A percentile compares a stretch with the other conserved stretches of the same genome.
Evolutionary conservation across 805 yeast species (phyloP).

Genomic region (Candida chauliodis): DNA sequence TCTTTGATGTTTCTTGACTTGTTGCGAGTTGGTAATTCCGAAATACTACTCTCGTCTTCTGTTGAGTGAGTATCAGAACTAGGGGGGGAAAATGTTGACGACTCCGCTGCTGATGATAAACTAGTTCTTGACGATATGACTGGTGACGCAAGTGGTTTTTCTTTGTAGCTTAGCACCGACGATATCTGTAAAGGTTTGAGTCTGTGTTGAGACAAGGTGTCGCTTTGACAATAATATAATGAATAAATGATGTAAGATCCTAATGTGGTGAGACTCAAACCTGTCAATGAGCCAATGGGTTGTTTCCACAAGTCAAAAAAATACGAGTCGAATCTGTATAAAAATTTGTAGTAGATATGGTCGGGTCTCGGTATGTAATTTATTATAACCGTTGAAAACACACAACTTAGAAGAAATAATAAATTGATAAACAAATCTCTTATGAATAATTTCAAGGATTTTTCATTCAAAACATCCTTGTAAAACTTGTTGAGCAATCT

Average conservation of each 20-base stretch:
- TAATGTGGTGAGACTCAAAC: slow-evolving; percentile 1
- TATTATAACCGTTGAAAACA: neutral
- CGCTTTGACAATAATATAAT: slow-evolving; percentile 2
- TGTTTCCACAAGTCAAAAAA: slow-evolving; percentile 8
- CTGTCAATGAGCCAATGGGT: slow-evolving; percentile 7
- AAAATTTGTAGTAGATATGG: slow-evolving; percentile 7
- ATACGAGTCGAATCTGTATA: slow-evolving; percentile 9
- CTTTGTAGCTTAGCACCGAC: neutral
- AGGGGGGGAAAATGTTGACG: slow-evolving; percentile 1
- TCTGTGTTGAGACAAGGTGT: neutral
- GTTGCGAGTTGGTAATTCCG: neutral
- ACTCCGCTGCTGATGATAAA: no score
- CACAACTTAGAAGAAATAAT: slow-evolving; percentile 2
- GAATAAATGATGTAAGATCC: neutral
- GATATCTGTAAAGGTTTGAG: slow-evolving; percentile 6
- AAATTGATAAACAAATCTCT: slow-evolving; percentile 5
- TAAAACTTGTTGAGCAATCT: neutral
- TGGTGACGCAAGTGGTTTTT: neutral
- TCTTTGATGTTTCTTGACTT: slow-evolving; percentile 13
- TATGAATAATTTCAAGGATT: neutral
- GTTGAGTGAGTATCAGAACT: neutral
- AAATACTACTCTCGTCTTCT: slow-evolving; percentile 1
- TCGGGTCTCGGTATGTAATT: slow-evolving; percentile 9
- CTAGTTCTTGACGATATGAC: neutral
- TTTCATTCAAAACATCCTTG: slow-evolving; percentile 7